phyloP scores from a whole-genome alignment of 2,329 filamentous ascomycete genomes.

The Sporothrix sp. region DNA sequence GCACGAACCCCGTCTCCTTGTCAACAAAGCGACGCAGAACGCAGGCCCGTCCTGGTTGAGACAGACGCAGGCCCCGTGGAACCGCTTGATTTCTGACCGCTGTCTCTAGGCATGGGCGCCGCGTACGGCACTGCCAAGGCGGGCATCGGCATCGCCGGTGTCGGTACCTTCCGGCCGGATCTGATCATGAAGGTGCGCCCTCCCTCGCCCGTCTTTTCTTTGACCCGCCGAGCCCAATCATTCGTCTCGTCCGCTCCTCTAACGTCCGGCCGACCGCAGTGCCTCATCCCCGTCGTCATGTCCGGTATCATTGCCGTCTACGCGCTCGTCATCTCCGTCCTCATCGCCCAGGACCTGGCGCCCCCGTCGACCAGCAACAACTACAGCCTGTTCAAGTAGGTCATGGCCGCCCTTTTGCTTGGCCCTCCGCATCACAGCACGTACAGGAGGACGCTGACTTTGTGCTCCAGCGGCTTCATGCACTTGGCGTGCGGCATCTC shows the following conservation, averaged over 20 bases:
- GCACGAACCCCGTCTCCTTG: neutral
- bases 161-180: slow-evolving; percentile 75
- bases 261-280: slow-evolving; percentile 36
- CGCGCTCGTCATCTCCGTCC: slow-evolving; percentile 88
- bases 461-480: slow-evolving; percentile 63
- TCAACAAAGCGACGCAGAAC: slow-evolving; percentile 20
- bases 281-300: slow-evolving; percentile 87
- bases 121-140: slow-evolving; percentile 84
- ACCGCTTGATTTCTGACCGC: neutral
- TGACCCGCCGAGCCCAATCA: too few species aligned
- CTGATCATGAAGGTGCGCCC: slow-evolving; percentile 75
- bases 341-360: slow-evolving; percentile 83
- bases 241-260: neutral
- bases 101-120: slow-evolving; percentile 51
- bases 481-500: slow-evolving; percentile 85
- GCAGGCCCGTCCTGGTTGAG: too few species aligned
- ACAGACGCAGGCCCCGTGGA: neutral
- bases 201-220: neutral
- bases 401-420: slow-evolving; percentile 16
- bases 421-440: too few species aligned
- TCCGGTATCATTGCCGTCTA: slow-evolving; percentile 99
- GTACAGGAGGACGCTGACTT: too few species aligned
- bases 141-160: slow-evolving; percentile 76
- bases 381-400: slow-evolving; percentile 80
- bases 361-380: slow-evolving; percentile 51